These are phyloP conservation scores for Ormosia emarginata DNA, from an alignment of 306 rosid species.

Conservation along the genomic window DNA sequence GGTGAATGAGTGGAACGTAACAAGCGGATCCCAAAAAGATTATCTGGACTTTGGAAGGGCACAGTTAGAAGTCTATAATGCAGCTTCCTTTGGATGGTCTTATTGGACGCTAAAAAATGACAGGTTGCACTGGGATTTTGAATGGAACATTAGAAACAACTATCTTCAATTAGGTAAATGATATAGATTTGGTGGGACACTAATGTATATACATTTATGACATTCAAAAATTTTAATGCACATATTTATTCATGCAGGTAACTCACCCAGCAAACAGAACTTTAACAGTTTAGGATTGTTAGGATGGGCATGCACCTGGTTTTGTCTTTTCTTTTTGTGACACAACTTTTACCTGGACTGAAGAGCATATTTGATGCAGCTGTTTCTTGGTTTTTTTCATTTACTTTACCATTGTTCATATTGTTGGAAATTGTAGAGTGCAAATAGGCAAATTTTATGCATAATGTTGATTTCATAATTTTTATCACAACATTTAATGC, in stretches of 20 bases:
- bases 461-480: not conserved
- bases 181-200: not conserved
- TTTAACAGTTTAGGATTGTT: slow-evolving; percentile 24
- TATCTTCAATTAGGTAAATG: slow-evolving; percentile 66
- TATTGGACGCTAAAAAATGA: slow-evolving; percentile 86
- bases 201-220: not conserved
- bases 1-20: slow-evolving; percentile 52
- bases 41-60: slow-evolving; percentile 73
- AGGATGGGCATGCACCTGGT: slow-evolving; percentile 38
- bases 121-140: slow-evolving; percentile 81
- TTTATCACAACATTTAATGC: not conserved
- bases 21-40: slow-evolving; percentile 52
- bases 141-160: slow-evolving; percentile 73
- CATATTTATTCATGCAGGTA: slow-evolving; percentile 44
- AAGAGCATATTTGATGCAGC: slow-evolving; percentile 24
- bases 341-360: not conserved
- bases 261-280: slow-evolving; percentile 39
- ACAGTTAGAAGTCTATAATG: slow-evolving; percentile 68
- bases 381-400: slow-evolving; percentile 13
- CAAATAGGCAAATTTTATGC: not conserved
- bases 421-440: slow-evolving; percentile 28
- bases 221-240: not conserved
- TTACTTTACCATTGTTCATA: slow-evolving; percentile 11
- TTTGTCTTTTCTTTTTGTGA: slow-evolving; percentile 43
- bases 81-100: slow-evolving; percentile 88